Evolutionary conservation across 192 early-diverging fungal species (phyloP), one percentile per base, ranked within the genome.

Genomic region (Umbelopsis sp.): DNA sequence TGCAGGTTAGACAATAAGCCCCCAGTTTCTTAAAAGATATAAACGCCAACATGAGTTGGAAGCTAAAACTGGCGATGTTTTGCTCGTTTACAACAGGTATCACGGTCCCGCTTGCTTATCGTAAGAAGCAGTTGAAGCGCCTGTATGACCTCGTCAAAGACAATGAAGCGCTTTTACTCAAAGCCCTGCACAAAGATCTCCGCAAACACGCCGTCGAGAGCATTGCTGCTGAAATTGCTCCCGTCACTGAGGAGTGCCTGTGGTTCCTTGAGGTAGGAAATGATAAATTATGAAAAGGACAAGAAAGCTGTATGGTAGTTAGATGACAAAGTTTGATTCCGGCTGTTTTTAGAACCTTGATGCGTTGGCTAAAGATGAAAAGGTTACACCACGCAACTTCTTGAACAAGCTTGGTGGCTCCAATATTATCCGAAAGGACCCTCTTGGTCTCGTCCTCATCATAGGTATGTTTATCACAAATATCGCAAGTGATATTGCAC

Each of bases 381-480:
- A 71, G 30, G 74, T 82, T 55, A 73, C 75, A 47, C 49, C 71
- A 49, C 75, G 82, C 41, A 45, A 22, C 15, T 53, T 84, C 4
- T 64, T 79, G 9, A 80, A 88, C 53, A 50, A 71, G 27, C 13
- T 88, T 46, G 55, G 55, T n/a, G 82, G 88, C 74, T 77, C 70
- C 20, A 58, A 75, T 37, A 76, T 84, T 41, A 76, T 90, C 49
- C 88, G 90, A 46, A 88, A 83, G 53, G 91, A 93, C 20, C 95
- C 97, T 4, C 78, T 90, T 65, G 95, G 95, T 66, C 71, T 91
- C 10, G 89, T 90, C 16, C 75, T 91, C 58, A 77, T 93, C 61
- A 85, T 95, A 64, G 89, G 86, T n/a, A 73, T 86, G 35, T 90
- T 30, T 1, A 30, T 30, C 27, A 30, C 1, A 30, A 30, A 30